Percentiles rank a stretch among this genome's conserved stretches.
phyloP scores from a whole-genome alignment of 163 green algal species.

The Scenedesmus sp. region DNA sequence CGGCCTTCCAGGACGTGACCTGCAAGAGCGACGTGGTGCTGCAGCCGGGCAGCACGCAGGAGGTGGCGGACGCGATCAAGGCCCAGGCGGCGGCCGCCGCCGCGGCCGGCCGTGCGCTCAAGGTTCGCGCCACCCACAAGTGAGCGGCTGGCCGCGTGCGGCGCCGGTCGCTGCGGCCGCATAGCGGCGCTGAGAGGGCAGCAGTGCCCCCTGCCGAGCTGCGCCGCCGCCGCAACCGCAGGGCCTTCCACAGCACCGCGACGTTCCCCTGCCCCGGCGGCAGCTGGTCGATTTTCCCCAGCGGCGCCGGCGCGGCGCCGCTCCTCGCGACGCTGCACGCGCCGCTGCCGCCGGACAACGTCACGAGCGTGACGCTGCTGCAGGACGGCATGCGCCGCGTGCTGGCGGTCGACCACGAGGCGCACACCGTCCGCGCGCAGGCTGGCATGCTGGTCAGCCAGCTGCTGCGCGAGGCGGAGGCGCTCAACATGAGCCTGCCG shows the following conservation, averaged over 20 bases:
- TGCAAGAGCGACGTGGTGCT: slow-evolving; percentile 23
- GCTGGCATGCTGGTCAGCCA: slow-evolving; percentile 36
- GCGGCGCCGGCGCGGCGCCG: background rate
- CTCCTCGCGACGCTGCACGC: background rate
- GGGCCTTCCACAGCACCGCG: slow-evolving; percentile 38
- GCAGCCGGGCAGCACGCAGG: slow-evolving; percentile 19
- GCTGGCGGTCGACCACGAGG: slow-evolving; percentile 9
- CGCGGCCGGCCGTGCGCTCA: slow-evolving; percentile 5
- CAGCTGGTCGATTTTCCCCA: background rate
- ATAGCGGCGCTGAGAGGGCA: too few relatives aligned
- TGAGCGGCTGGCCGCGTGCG: background rate
- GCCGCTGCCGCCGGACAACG: background rate
- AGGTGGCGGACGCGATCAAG: slow-evolving; percentile 22
- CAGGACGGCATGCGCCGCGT: slow-evolving; percentile 20
- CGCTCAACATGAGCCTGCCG: slow-evolving; percentile 32
- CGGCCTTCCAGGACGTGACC: slow-evolving; percentile 25
- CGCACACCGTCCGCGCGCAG: slow-evolving; percentile 16
- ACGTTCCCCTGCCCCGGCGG: slow-evolving; percentile 34
- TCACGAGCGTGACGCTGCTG: slow-evolving; percentile 22
- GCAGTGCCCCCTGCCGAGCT: too few relatives aligned
- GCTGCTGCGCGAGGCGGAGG: slow-evolving; percentile 24
- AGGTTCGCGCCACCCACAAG: slow-evolving; percentile 42
- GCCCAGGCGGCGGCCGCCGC: background rate
- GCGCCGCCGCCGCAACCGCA: too few relatives aligned
- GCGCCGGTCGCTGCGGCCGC: background rate